Base-by-base conservation (phyloP, 306 rosid species). In the Erythrophleum fordii region DNA sequence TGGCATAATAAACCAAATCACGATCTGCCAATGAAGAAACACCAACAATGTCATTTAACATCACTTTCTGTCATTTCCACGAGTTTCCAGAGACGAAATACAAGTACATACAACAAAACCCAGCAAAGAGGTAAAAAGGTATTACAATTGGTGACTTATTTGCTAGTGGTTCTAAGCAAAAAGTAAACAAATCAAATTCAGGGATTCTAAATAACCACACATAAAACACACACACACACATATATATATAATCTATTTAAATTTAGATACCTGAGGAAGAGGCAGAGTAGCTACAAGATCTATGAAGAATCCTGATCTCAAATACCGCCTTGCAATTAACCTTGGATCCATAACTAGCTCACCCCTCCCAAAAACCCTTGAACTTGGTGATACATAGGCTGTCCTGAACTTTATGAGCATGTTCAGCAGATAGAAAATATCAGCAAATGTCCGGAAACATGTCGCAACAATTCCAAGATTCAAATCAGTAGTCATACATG, bases 311-410 rank as follows among this genome's bases (percentile, higher is more conserved):
- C 91, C 91, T 0, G 97, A 86, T 83, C 84, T 87, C 82, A 93
- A 66, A 74, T 95, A 93, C 67, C 99, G 66, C 11, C 52, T 82
- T 0, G 91, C 92, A 75, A 95, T 95, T 85, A 80, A 77, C 45
- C 76, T 74, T 0, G 87, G 90, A 88, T 92, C 95, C 88, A 81
- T 90, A 72, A 95, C 97, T 64, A 95, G 95, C 75, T 95, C 99
- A 20, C 99, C 99, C 74, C 87, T 90, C 6, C 99, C 99, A 73
- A 92, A 93, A 62, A 93, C 88, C 88, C 99, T 91, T 34, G 99
- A 91, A 77, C 90, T 88, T 2, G 97, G 97, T 0, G 97, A 84
- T 17, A 92, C 86, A 79, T 87, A 95, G 56, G 99, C 97, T 4
- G 93, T 91, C 81, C 99, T 88, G 72, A 89, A 93, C 91, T 93